Evolutionary conservation across 805 yeast species (phyloP).

Genomic region (Wickerhamomyces alni): DNA sequence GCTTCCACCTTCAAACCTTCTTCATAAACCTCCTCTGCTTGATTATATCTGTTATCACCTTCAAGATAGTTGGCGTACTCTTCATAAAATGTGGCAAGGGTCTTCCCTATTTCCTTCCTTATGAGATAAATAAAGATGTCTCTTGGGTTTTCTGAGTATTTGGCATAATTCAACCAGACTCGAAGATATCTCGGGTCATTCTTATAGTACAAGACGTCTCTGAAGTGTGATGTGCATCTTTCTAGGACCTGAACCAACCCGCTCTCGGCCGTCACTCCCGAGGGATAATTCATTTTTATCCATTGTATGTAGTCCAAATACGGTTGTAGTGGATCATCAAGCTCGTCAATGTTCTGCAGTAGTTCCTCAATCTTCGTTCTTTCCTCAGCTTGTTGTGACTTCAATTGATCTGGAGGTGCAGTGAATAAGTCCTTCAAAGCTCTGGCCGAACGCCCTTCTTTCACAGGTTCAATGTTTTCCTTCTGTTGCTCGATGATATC

Average conservation of each 20-base stretch:
- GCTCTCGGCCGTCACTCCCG: conserved; percentile 55
- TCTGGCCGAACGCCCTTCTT: conserved; percentile 63
- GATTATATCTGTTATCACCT: conserved; percentile 34
- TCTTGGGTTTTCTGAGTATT: conserved; percentile 59
- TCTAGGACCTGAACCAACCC: conserved; percentile 64
- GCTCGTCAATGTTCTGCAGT: conserved; percentile 47
- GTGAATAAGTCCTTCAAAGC: conserved; percentile 43
- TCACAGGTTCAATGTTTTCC: conserved; percentile 66
- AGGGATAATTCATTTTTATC: conserved; percentile 58
- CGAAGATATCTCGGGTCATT: conserved; percentile 78
- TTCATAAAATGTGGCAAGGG: conserved; percentile 69
- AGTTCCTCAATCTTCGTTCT: conserved; percentile 42
- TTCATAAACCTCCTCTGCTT: conserved; percentile 55
- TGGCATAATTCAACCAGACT: conserved; percentile 77
- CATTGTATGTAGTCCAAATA: conserved; percentile 73
- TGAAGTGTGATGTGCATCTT: conserved; percentile 62
- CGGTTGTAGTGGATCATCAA: conserved; percentile 80
- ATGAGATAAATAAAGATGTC: conserved; percentile 69
- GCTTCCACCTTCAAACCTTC: conserved; percentile 58
- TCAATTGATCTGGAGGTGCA: conserved; percentile 22
- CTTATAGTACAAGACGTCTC: conserved; percentile 59
- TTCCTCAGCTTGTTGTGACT: conserved; percentile 25
- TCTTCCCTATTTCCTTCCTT: conserved; percentile 63
- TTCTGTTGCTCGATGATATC: conserved; percentile 54
- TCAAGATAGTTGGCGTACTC: conserved; percentile 67